These are phyloP conservation scores for Psidium friedrichsthalianum DNA, from an alignment of 345 rosid species.

Conservation along the genomic window DNA sequence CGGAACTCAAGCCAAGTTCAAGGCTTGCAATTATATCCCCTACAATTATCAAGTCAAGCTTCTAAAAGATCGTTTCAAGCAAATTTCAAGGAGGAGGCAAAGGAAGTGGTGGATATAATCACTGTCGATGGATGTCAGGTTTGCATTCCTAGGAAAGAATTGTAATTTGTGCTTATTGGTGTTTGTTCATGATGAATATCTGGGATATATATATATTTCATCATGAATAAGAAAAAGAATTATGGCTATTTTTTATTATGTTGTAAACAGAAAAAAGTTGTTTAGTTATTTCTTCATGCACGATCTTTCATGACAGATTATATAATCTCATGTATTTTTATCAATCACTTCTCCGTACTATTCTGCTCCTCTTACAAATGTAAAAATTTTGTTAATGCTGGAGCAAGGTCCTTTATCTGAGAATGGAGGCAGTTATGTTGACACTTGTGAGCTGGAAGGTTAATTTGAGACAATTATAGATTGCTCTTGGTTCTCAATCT, in stretches of 20 bases:
- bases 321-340: background rate
- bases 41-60: constrained; percentile 88
- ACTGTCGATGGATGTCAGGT: constrained; percentile 99
- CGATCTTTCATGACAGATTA: background rate
- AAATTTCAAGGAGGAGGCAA: constrained; percentile 65
- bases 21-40: constrained; percentile 86
- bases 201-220: background rate
- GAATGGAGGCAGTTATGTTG: background rate
- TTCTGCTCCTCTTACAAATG: background rate
- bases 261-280: background rate
- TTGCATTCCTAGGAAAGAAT: background rate
- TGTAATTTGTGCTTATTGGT: background rate
- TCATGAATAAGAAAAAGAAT: background rate
- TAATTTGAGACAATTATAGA: background rate
- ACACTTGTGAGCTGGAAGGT: background rate
- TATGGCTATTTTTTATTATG: background rate
- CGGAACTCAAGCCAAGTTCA: constrained; percentile 77
- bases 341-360: background rate
- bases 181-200: background rate
- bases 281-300: background rate
- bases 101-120: constrained; percentile 67
- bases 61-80: constrained; percentile 63
- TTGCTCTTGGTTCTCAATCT: background rate
- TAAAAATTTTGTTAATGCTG: background rate
- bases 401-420: background rate